Percentiles rank a stretch among this genome's conserved stretches.
Conservation (phyloP, 2,329 filamentous ascomycete genomes). For the Clarireedia homoeocarpa region DNA sequence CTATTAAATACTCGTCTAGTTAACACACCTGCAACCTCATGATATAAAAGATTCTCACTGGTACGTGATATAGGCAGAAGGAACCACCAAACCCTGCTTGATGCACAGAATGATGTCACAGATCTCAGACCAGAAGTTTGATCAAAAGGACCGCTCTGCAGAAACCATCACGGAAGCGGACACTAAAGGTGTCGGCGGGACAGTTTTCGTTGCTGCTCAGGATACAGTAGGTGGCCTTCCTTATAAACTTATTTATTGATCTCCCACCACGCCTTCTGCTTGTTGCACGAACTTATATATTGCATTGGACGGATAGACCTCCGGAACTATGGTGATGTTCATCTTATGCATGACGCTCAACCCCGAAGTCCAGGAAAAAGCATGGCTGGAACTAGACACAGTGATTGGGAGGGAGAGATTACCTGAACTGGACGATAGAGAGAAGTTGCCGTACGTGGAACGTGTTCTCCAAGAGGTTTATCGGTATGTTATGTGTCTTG, state of each 20-base stretch:
- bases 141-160: background rate
- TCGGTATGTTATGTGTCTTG: slow-evolving; percentile 6
- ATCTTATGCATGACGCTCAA: slow-evolving; percentile 31
- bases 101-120: background rate
- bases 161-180: slow-evolving; percentile 8
- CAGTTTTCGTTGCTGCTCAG: slow-evolving; percentile 39
- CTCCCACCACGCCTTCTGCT: background rate
- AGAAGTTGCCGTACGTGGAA: slow-evolving; percentile 37
- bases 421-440: slow-evolving; percentile 29
- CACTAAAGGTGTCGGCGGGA: slow-evolving; percentile 39
- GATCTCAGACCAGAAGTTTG: background rate
- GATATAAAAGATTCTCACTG: background rate
- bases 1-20: background rate
- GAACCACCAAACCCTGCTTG: slow-evolving; percentile 1
- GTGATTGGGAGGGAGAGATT: slow-evolving; percentile 32
- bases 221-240: slow-evolving; percentile 8
- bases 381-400: slow-evolving; percentile 39
- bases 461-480: slow-evolving; percentile 38
- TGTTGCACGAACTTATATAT: background rate
- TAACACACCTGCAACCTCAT: background rate
- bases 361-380: slow-evolving; percentile 39
- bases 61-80: background rate
- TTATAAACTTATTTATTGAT: background rate
- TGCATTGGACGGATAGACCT: background rate
- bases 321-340: slow-evolving; percentile 18